These are phyloP conservation scores for Dioscorea dumetorum DNA, from an alignment of 106 monocot genomes.

Conservation along the genomic window DNA sequence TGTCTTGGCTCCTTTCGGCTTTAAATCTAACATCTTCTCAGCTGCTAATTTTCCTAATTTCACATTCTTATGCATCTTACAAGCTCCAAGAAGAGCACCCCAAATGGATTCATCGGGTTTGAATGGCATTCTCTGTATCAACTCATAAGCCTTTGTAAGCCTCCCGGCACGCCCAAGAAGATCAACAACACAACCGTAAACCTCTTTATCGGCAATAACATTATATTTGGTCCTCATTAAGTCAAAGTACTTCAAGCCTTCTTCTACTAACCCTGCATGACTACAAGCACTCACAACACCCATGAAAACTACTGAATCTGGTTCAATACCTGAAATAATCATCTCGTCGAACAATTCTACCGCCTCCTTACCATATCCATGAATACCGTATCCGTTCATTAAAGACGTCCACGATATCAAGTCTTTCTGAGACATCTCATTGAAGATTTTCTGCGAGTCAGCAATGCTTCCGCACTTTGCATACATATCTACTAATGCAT, in stretches of 20 bases:
- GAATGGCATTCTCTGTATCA: constrained; percentile 54
- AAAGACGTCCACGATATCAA: constrained; percentile 70
- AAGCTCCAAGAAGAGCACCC: constrained; percentile 77
- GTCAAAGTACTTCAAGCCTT: constrained; percentile 60
- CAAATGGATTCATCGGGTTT: constrained; percentile 62
- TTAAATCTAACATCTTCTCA: constrained; percentile 37
- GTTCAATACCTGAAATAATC: constrained; percentile 21
- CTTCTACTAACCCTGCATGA: constrained; percentile 64
- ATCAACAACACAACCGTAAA: constrained; percentile 72
- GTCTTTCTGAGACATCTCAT: constrained; percentile 36
- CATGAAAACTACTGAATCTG: constrained; percentile 50
- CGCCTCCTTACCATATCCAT: constrained; percentile 56
- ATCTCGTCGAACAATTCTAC: constrained; percentile 54
- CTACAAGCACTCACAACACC: constrained; percentile 69
- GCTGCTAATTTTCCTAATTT: constrained; percentile 48
- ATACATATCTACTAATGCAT: constrained; percentile 79
- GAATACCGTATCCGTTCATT: constrained; percentile 54
- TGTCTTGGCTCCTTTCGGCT: constrained; percentile 33
- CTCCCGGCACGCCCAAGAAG: constrained; percentile 70
- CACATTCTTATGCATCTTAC: constrained; percentile 45
- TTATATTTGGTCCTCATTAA: constrained; percentile 23
- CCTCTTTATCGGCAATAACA: constrained; percentile 37
- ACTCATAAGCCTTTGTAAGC: constrained; percentile 38
- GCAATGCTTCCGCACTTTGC: constrained; percentile 58
- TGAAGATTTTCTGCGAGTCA: constrained; percentile 38